Conservation (phyloP, 768 basidiomycete species). For the Amanita muscaria region DNA sequence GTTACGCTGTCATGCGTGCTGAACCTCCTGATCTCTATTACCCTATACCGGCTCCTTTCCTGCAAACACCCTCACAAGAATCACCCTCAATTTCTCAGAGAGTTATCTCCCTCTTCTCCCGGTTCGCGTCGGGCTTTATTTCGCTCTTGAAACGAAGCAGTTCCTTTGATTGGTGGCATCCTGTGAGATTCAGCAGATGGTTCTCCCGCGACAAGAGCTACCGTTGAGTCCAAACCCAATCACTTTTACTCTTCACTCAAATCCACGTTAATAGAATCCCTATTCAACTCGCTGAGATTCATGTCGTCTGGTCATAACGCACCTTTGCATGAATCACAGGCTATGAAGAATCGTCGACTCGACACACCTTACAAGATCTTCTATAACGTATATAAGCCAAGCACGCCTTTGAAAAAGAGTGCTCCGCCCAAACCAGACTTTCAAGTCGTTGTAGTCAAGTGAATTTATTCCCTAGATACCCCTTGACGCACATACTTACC, state of each 20-base stretch:
- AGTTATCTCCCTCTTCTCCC: constrained; percentile 25
- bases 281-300: constrained; percentile 64
- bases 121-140: constrained; percentile 23
- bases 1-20: constrained; percentile 82
- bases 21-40: constrained; percentile 48
- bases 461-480: constrained; percentile 20
- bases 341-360: constrained; percentile 11
- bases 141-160: constrained; percentile 19
- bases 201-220: constrained; percentile 43
- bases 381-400: constrained; percentile 88
- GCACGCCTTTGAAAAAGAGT: constrained; percentile 74
- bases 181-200: constrained; percentile 40
- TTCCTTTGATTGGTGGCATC: constrained; percentile 59
- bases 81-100: constrained; percentile 24
- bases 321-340: constrained; percentile 27
- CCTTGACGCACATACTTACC: background rate
- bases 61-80: constrained; percentile 11
- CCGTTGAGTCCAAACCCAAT: constrained; percentile 27
- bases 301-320: constrained; percentile 56
- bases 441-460: constrained; percentile 82
- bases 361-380: constrained; percentile 71
- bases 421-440: constrained; percentile 78
- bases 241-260: constrained; percentile 6
- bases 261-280: constrained; percentile 35
- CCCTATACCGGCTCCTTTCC: constrained; percentile 33